These are phyloP conservation scores for Aspergillus carlsbadensis DNA, from an alignment of 495 filamentous ascomycete species.

Conservation along the genomic window DNA sequence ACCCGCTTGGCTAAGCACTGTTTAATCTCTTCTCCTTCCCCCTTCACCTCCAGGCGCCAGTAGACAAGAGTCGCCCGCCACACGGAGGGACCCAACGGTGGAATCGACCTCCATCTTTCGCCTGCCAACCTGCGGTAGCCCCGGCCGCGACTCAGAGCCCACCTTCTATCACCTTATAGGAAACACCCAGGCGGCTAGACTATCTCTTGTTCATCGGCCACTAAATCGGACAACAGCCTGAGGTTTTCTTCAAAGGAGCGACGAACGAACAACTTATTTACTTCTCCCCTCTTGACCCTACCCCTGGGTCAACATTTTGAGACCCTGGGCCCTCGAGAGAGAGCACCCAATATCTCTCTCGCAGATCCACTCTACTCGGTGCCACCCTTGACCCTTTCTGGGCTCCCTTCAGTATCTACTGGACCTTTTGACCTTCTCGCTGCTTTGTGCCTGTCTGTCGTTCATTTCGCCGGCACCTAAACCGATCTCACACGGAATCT, in stretches of 20 bases:
- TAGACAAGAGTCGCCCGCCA: constrained; percentile 12
- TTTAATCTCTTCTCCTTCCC: constrained; percentile 27
- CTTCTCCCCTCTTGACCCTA: constrained; percentile 3
- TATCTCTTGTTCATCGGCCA: constrained; percentile 9
- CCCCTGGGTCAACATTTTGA: constrained; percentile 11
- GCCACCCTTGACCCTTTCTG: constrained; percentile 18
- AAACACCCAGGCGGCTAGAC: constrained; percentile 10
- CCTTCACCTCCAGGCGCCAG: constrained; percentile 19
- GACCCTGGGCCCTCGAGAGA: constrained; percentile 30
- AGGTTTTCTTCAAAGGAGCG: neutral
- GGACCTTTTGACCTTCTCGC: neutral
- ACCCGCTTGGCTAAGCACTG: constrained; percentile 26
- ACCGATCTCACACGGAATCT: constrained; percentile 1
- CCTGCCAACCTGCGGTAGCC: constrained; percentile 21
- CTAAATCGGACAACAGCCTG: neutral
- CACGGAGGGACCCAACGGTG: constrained; percentile 24
- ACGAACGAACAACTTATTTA: constrained; percentile 10
- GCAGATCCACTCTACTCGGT: constrained; percentile 37
- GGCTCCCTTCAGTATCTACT: neutral
- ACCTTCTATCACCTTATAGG: constrained; percentile 15
- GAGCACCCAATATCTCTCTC: constrained; percentile 25
- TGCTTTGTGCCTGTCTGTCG: neutral
- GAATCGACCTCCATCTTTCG: constrained; percentile 24
- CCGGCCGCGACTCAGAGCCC: constrained; percentile 18
- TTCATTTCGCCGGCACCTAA: neutral